These are phyloP conservation scores for Debaryomyces subglobosus DNA, from an alignment of 1,139 yeast species.

Conservation along the genomic window DNA sequence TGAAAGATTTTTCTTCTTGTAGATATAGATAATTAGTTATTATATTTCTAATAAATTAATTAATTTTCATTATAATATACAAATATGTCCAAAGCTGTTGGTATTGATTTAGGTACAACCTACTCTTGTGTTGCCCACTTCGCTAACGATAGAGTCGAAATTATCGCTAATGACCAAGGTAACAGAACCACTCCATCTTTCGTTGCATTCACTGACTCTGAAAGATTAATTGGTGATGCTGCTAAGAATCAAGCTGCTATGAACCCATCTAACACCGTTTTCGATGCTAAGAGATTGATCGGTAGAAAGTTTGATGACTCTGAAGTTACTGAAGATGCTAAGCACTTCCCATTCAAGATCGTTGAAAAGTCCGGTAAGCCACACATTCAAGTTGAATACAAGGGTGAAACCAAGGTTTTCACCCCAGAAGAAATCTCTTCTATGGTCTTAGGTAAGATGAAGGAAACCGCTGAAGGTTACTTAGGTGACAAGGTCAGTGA, in stretches of 20 bases:
- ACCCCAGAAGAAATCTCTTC: slow-evolving; percentile 97
- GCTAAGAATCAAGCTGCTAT: slow-evolving; percentile 99
- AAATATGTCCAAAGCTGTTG: slow-evolving; percentile 67
- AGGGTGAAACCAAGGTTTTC: slow-evolving; percentile 91
- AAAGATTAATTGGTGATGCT: slow-evolving; percentile 98
- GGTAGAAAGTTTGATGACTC: slow-evolving; percentile 50
- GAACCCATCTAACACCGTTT: slow-evolving; percentile 95
- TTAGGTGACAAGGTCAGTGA: slow-evolving; percentile 45
- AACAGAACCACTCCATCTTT: slow-evolving; percentile 91
- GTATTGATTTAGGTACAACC: slow-evolving; percentile 85
- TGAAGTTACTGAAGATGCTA: slow-evolving; percentile 47
- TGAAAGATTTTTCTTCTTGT: background rate
- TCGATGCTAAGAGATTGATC: slow-evolving; percentile 93
- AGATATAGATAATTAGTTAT: slow-evolving; percentile 6
- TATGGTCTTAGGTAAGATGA: slow-evolving; percentile 81
- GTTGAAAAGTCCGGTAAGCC: slow-evolving; percentile 82
- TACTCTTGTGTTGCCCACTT: slow-evolving; percentile 83
- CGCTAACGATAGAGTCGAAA: slow-evolving; percentile 70
- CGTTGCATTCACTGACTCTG: slow-evolving; percentile 96
- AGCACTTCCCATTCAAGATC: slow-evolving; percentile 49
- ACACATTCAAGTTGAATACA: slow-evolving; percentile 88
- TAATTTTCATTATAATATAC: slow-evolving; percentile 2
- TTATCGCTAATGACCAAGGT: slow-evolving; percentile 58
- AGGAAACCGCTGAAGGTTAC: slow-evolving; percentile 51
- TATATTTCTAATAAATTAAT: slow-evolving; percentile 4